Base-by-base conservation (phyloP, 2,329 filamentous ascomycete genomes). In the Trematosphaeria pertusa region DNA sequence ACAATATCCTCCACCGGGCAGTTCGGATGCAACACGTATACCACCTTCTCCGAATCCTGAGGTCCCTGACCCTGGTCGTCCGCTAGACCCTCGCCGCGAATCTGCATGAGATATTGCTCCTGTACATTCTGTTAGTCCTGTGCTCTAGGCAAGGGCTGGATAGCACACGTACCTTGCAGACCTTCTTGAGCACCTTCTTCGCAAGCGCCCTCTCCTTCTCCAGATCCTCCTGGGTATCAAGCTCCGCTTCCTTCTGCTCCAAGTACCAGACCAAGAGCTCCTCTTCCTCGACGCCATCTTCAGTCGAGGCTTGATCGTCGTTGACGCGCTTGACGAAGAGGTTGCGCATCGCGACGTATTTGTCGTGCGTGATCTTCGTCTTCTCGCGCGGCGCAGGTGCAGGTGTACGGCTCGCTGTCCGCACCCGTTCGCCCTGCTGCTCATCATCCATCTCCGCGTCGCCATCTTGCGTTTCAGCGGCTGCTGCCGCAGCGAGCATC, bases 21-120 rank as follows among this genome's bases (percentile, higher is more conserved):
- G 75, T 97, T 97, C 48, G 94, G 94, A 75, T 99, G 94, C 58
- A 99, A 69, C 19, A 97, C 88, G 69, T 97, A 99, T 41, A 94
- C 82, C 4, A 88, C 78, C 63, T 78, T 79, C 67, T 65, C 77
- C 4, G 51, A 38, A 72, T 58, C 75, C 59, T 67, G 71, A 76
- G 80, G 26, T 76, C 70, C 49, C 81, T 82, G 57, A 74, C 85
- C 87, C 32, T 85, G 80, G 22, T 91, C 85, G 42, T 91, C 89
- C 75, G 94, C 90, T 37, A 97, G 81, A 15, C 95, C 92, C 59
- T 96, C 91, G 58, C 95, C 92, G 74, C 92, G 75, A 50, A 84
- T 81, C 37, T 77, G 77, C 73, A 83, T 79, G 37, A 85, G 70
- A 14, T 84, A 81, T 58, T 83, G 81, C 61, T 86, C 84, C 82